Percentiles rank a stretch among this genome's conserved stretches.
Conservation (phyloP, 305 asterid species). For the Withania somnifera region DNA sequence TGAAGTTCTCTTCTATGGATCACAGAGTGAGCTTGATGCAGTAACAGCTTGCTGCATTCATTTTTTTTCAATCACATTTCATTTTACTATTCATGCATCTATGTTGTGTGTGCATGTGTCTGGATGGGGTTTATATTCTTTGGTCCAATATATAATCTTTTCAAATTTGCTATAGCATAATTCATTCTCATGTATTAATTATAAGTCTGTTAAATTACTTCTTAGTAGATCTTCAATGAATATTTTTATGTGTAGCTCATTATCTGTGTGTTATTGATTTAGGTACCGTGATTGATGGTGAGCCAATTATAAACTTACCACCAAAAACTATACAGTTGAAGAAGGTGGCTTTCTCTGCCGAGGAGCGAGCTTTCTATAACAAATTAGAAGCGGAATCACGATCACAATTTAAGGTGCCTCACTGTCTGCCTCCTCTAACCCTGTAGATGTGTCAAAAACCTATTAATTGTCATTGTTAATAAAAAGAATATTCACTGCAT, state of each 20-base stretch:
- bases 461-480: not conserved
- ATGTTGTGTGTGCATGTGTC: not conserved
- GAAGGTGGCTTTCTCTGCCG: conserved; percentile 72
- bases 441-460: not conserved
- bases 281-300: conserved; percentile 65
- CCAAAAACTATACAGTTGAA: conserved; percentile 56
- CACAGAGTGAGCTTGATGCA: not conserved
- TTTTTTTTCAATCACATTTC: not conserved
- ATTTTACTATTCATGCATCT: not conserved
- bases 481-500: not conserved
- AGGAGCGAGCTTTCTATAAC: conserved; percentile 70
- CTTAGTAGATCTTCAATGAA: not conserved
- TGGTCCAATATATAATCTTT: not conserved
- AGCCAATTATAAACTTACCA: conserved; percentile 74
- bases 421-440: conserved; percentile 4
- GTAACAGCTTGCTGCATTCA: not conserved
- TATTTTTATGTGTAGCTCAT: conserved; percentile 9
- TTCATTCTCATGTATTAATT: not conserved
- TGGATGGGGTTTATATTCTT: not conserved
- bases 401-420: conserved; percentile 73
- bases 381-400: conserved; percentile 77
- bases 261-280: conserved; percentile 13
- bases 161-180: not conserved
- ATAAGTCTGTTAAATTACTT: not conserved
- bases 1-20: not conserved